Conservation (phyloP, 2,329 filamentous ascomycete species). For the Epicoccum nigrum region DNA sequence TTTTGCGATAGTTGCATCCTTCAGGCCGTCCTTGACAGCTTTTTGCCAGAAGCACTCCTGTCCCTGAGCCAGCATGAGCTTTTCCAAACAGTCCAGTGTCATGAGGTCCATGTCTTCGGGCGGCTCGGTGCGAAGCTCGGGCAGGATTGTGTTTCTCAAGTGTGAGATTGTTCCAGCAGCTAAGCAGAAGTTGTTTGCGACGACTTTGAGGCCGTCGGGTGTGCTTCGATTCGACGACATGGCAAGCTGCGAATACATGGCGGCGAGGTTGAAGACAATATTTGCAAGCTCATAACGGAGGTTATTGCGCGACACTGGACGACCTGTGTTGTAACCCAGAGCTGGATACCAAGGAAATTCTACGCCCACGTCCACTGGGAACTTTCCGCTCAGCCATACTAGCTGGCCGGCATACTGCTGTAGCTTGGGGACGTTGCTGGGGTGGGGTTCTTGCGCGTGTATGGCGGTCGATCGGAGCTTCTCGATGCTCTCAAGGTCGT, state of each 20-base stretch:
- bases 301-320: constrained; percentile 71
- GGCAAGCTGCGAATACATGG: constrained; percentile 91
- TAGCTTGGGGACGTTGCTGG: constrained; percentile 85
- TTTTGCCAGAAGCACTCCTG: constrained; percentile 99
- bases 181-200: constrained; percentile 87
- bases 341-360: constrained; percentile 97
- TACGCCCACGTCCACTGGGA: constrained; percentile 93
- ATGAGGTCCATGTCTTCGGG: constrained; percentile 95
- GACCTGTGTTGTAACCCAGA: constrained; percentile 84
- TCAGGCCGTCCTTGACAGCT: constrained; percentile 90
- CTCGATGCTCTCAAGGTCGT: constrained; percentile 88
- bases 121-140: constrained; percentile 80
- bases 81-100: constrained; percentile 81
- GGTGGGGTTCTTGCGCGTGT: constrained; percentile 85
- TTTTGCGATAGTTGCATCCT: constrained; percentile 90
- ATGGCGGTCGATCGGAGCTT: constrained; percentile 83
- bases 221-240: constrained; percentile 77
- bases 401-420: constrained; percentile 90
- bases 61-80: constrained; percentile 86
- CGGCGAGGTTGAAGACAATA: constrained; percentile 88
- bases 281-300: constrained; percentile 86
- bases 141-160: constrained; percentile 76
- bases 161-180: constrained; percentile 83
- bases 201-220: constrained; percentile 82
- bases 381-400: constrained; percentile 92